These are phyloP conservation scores for Zygoascus bituminiphila DNA, from an alignment of 805 yeast species.

Conservation along the genomic window DNA sequence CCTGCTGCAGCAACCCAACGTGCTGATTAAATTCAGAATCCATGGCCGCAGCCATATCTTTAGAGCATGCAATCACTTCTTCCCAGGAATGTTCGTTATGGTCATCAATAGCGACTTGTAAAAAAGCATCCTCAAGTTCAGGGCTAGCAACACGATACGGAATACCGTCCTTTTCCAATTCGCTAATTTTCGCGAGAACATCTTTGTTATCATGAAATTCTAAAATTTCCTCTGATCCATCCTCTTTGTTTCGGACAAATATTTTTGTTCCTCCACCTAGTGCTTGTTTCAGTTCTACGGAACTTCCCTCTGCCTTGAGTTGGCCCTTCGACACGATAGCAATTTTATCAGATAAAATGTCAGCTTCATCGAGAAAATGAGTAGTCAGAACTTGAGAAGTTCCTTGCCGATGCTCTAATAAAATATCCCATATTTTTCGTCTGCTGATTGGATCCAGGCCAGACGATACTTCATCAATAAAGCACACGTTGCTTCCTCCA, in stretches of 20 bases:
- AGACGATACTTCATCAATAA: conserved; percentile 33
- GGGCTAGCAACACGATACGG: conserved; percentile 29
- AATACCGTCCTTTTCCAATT: conserved; percentile 19
- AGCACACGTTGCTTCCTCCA: conserved; percentile 30
- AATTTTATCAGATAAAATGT: conserved; percentile 28
- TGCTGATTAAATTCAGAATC: conserved; percentile 9
- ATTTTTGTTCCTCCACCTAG: conserved; percentile 29
- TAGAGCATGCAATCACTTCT: conserved; percentile 1
- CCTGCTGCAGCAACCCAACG: conserved; percentile 19
- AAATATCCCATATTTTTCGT: conserved; percentile 31
- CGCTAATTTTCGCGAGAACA: conserved; percentile 20
- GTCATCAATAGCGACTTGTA: conserved; percentile 25
- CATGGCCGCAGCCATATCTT: conserved; percentile 7
- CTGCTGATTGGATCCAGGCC: conserved; percentile 32
- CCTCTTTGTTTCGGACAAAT: conserved; percentile 19
- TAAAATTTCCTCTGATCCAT: conserved; percentile 23
- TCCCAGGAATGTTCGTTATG: conserved; percentile 10
- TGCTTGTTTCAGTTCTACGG: conserved; percentile 27
- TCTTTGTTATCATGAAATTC: conserved; percentile 18
- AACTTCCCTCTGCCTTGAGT: conserved; percentile 26
- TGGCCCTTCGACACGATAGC: conserved; percentile 29
- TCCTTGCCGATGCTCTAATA: conserved; percentile 25
- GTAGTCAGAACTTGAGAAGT: conserved; percentile 28
- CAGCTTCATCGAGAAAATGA: conserved; percentile 32
- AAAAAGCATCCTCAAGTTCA: conserved; percentile 28